Base-by-base conservation (phyloP, 306 rosid genomes). In the Prunus kanzakura region DNA sequence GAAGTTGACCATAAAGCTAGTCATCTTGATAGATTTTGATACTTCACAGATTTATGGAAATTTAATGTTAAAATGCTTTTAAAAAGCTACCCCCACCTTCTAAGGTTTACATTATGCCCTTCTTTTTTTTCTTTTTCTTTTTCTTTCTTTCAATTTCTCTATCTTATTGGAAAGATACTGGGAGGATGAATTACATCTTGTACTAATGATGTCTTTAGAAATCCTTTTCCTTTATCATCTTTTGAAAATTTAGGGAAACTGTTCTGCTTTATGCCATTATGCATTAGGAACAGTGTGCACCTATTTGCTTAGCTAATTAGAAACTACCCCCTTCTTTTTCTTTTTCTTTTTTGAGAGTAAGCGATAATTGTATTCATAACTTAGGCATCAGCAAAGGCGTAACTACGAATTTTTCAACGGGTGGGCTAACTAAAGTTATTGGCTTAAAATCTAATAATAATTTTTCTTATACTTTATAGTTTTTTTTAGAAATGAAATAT, bases 21-120 rank as follows among this genome's bases (percentile, higher is more conserved):
- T 25, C 73, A 72, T 65, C 74, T 56, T 73, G 27, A 43, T 66
- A 61, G 76, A 84, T 82, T 75, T 86, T 68, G 82, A 74, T 73
- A 67, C 79, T 76, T 64, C 63, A 16, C 71, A 77, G 65, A 61
- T 79, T 76, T 69, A 68, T 67, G 82, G 73, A 71, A 58, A 57
- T 72, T 84, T 70, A 61, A 27, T 63, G 25, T 38, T 2, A 46
- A 46, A 49, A 41, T 74, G 87, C 75, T 85, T 73, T 76, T 71
- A 76, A 81, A 82, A 87, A 11, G 77, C 82, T 58, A 71, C 71
- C 74, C 69, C 76, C 75, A 78, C 72, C 71, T 79, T 46, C 62
- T 32, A 20, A n/a, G 38, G 52, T 63, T 73, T 62, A 80, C 19
- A 66, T 56, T 20, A 57, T 58, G 32, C 67, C 52, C 72, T 61